These are phyloP conservation scores for Coemansia sp. DNA, from an alignment of 192 early-diverging fungal species.

Conservation along the genomic window DNA sequence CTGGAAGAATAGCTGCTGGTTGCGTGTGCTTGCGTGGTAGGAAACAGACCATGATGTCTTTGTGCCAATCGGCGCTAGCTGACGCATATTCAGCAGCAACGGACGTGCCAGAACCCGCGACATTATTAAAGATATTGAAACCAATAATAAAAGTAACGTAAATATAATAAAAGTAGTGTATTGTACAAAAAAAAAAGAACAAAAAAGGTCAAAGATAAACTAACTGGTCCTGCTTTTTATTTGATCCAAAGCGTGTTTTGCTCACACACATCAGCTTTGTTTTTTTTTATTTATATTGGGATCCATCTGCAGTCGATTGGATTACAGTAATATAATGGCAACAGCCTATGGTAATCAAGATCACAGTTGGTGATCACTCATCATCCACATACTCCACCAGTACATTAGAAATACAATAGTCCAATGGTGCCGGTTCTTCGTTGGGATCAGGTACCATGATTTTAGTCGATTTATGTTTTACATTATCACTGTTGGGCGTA, in stretches of 20 bases:
- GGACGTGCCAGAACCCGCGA: background rate
- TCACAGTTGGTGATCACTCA: no score
- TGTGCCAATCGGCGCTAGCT: no score
- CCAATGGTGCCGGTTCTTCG: background rate
- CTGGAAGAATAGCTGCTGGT: no score
- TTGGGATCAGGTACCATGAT: no score
- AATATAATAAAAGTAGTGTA: background rate
- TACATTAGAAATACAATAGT: conserved; percentile 5
- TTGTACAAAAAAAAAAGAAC: background rate
- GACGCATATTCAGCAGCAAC: background rate
- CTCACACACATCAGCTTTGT: background rate
- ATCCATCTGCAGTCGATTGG: no score
- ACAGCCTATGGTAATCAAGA: no score
- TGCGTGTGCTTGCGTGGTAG: no score
- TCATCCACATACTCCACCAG: no score
- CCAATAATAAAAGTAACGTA: background rate
- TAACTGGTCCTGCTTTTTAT: background rate
- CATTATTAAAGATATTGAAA: background rate
- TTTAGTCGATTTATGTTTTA: no score
- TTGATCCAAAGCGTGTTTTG: background rate
- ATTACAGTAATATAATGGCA: no score
- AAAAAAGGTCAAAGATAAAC: background rate
- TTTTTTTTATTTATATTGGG: background rate
- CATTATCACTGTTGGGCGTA: no score
- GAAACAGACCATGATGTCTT: no score